phyloP scores from a whole-genome alignment of 371 early-diverging fungal species.

The Apophysomyces elegans region DNA sequence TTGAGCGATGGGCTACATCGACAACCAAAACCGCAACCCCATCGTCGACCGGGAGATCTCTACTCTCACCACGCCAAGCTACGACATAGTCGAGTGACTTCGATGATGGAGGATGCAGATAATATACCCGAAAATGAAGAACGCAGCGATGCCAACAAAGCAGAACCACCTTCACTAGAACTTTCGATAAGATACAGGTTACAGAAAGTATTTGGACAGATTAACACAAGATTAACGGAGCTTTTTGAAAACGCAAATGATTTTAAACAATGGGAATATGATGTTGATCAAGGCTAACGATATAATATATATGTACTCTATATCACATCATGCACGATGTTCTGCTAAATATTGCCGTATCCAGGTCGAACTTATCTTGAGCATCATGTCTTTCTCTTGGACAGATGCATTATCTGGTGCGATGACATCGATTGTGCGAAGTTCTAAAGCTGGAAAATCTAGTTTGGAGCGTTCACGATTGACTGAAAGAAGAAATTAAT shows the following conservation, averaged over 20 bases:
- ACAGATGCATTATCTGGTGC: conserved; percentile 46
- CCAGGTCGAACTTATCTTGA: conserved; percentile 77
- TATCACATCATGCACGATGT: conserved; percentile 32
- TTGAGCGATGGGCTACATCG: conserved; percentile 16
- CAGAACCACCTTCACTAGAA: conserved; percentile 18
- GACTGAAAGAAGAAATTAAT: conserved; percentile 43
- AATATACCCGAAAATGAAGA: conserved; percentile 4
- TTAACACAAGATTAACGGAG: conserved; percentile 49
- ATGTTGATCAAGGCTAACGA: conserved; percentile 52
- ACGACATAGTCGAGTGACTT: conserved; percentile 15
- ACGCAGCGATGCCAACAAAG: conserved; percentile 7
- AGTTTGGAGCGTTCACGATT: conserved; percentile 59
- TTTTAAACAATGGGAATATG: conserved; percentile 56
- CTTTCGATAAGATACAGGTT: conserved; percentile 54
- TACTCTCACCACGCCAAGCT: conserved; percentile 7
- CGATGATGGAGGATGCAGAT: conserved; percentile 12
- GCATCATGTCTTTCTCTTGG: conserved; percentile 44
- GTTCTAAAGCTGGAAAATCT: conserved; percentile 59
- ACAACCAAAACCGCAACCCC: conserved; percentile 16
- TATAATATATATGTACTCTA: conserved; percentile 61
- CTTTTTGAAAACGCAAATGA: conserved; percentile 48
- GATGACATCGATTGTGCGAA: conserved; percentile 80
- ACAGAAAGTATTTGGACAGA: conserved; percentile 51
- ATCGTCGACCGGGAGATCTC: conserved; percentile 9
- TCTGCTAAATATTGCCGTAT: conserved; percentile 57